Evolutionary conservation across 441 rosid genomes (phyloP), one percentile per base, ranked within the genome.

Genomic region (Erodium texanum): DNA sequence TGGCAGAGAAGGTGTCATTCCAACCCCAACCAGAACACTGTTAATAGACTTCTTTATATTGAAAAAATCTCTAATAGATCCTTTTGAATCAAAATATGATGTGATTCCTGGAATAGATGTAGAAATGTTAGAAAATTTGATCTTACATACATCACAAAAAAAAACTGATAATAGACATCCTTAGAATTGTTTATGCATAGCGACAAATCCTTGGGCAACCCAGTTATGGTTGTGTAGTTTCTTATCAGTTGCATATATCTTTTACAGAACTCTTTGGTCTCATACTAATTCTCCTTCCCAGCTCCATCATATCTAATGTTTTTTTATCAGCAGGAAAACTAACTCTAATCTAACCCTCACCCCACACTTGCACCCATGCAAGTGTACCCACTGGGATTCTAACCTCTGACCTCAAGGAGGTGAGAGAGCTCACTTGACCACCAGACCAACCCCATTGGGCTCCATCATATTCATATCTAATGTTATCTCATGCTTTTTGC

Each of bases 1-100:
- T 48, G 99, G 98, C 82, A 87, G 75, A 16, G 99, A 82, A 52
- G 93, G 67, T 71, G 78, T 77, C 98, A 94, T 89, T 76, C 99
- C 99, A 73, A 79, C 80, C 75, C 85, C 83, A 77, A 89, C 68
- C 74, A 92, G 83, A 81, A 89, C 88, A 71, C 81, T 81, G 64
- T 87, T 81, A 72, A 94, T 83, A 24, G 88, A 80, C 68, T 66
- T 85, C 78, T 84, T 83, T 66, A 88, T 85, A 68, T 80, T 79
- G 66, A 81, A 78, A 81, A 92, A 94, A 71, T 92, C 94, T 78
- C 88, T 85, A 38, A 84, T 79, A 68, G 77, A 77, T 78, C 97
- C 99, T n/a, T 76, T 82, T 2, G 97, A 74, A 81, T 94, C 88
- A 74, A 83, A 92, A 68, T 79, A 85, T 19, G 98, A 94, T 64